These are phyloP conservation scores for Psophocarpus tetragonolobus DNA, from an alignment of 306 rosid species.

Conservation along the genomic window DNA sequence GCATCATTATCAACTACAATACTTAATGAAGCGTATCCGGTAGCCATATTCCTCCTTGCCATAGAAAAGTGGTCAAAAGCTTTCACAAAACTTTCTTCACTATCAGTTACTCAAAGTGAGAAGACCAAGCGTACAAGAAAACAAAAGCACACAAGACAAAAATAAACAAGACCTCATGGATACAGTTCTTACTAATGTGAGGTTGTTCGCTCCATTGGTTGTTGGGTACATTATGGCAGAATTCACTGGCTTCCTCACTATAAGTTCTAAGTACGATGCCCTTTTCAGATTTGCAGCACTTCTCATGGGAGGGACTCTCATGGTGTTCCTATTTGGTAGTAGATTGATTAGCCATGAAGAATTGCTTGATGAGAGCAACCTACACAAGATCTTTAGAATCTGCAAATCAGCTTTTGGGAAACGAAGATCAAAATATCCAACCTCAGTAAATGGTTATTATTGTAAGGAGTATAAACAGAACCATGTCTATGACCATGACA, in stretches of 20 bases:
- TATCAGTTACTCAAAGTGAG: not conserved
- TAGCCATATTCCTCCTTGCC: not conserved
- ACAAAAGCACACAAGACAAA: too few relatives aligned
- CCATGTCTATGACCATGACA: not conserved
- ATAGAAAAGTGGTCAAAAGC: not conserved
- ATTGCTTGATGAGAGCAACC: not conserved
- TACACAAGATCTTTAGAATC: not conserved
- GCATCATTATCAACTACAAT: not conserved
- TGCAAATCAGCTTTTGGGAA: not conserved
- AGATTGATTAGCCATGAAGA: not conserved
- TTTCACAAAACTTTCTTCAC: not conserved
- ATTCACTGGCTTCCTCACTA: rapidly evolving
- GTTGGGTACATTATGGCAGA: not conserved
- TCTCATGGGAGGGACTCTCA: not conserved
- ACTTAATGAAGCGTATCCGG: not conserved
- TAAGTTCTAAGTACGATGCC: rapidly evolving
- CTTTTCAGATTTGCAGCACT: not conserved
- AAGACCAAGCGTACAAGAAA: not conserved
- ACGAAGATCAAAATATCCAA: not conserved
- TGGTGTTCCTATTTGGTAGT: not conserved
- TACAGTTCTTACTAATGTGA: not conserved
- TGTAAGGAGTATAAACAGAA: not conserved
- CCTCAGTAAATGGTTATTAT: not conserved
- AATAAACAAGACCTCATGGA: not conserved
- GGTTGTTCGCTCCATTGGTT: not conserved